phyloP scores from a whole-genome alignment of 179 eudicot species.

The Nepenthes alata region DNA sequence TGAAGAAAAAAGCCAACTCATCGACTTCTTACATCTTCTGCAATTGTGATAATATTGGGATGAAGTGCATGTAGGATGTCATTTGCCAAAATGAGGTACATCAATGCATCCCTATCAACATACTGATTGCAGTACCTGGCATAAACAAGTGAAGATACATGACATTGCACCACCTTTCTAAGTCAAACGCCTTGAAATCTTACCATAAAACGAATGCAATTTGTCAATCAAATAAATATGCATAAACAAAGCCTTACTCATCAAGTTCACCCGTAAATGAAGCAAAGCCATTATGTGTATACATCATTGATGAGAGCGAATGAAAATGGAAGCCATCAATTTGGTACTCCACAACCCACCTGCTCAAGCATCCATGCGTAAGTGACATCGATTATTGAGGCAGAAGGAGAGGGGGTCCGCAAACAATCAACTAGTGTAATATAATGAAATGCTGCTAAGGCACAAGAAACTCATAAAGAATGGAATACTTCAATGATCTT shows the following conservation, averaged over 20 bases:
- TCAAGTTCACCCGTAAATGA: conserved; percentile 78
- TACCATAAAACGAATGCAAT: neutral
- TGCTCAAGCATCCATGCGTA: conserved; percentile 23
- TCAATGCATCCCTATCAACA: conserved; percentile 80
- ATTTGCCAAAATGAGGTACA: conserved; percentile 83
- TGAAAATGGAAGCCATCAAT: conserved; percentile 95
- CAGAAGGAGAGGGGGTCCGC: neutral
- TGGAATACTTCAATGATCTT: neutral
- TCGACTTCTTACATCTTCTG: conserved; percentile 82
- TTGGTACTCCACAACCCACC: conserved; percentile 94
- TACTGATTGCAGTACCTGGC: conserved; percentile 94
- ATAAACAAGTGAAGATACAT: conserved; percentile 2
- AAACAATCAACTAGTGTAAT: neutral
- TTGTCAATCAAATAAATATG: neutral
- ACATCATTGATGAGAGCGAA: conserved; percentile 91
- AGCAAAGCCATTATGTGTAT: conserved; percentile 96
- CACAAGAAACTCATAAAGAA: neutral
- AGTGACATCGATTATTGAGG: neutral
- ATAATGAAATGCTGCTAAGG: neutral
- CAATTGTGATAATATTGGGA: conserved; percentile 85
- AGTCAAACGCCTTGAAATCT: neutral
- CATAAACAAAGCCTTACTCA: conserved; percentile 51
- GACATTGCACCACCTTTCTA: neutral
- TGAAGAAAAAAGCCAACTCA: neutral
- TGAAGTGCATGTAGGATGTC: conserved; percentile 80